Base-by-base conservation (phyloP, 2,329 filamentous ascomycete species). In the Hysterium pulicare region DNA sequence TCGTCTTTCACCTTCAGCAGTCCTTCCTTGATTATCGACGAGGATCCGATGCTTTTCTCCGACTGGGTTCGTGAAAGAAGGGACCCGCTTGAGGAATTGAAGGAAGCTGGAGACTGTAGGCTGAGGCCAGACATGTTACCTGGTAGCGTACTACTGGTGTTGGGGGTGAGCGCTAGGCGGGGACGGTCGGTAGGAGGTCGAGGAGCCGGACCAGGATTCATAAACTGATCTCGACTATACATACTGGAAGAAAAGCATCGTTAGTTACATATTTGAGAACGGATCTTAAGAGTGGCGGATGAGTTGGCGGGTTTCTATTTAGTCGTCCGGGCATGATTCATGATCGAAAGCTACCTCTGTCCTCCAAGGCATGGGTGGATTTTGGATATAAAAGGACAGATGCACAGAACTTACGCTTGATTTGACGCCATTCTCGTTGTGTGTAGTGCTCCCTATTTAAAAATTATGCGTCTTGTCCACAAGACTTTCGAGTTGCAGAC, bases 121-220 rank as follows among this genome's bases (percentile, higher is more conserved):
- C 79, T 84, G 76, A 91, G 81, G 59, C 84, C 86, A 45, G 84
- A 85, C 75, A 91, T 88, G 69, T 83, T 90, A 49, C 84, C 85
- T 13, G 85, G 82, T 17, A 87, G 75, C 32, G 47, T 64, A 64
- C 83, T 87, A 57, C 74, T 71, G 48, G 82, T 79, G 63, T 81
- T 86, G 48, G 84, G 90, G 32, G 86, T 89, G 47, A 94, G 77
- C 58, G 84, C 83, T 54, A 95, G 81, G 61, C 87, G 84, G 47
- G 90, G 87, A 58, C 87, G 82, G 61, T 93, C 87, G 46, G 79
- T 84, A 16, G 91, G 93, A 47, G 93, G 91, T 59, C 87, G 85
- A 53, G 93, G 93, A 54, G 93, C 91, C 57, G 93, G 91, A 52
- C 93, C 90, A 49, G 93, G 90, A 69, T 97, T 97, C 87, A 97